Percentiles rank a stretch among this genome's conserved stretches.
Conservation (phyloP, 2,329 filamentous ascomycete genomes). For the Epichloe hybrida region DNA sequence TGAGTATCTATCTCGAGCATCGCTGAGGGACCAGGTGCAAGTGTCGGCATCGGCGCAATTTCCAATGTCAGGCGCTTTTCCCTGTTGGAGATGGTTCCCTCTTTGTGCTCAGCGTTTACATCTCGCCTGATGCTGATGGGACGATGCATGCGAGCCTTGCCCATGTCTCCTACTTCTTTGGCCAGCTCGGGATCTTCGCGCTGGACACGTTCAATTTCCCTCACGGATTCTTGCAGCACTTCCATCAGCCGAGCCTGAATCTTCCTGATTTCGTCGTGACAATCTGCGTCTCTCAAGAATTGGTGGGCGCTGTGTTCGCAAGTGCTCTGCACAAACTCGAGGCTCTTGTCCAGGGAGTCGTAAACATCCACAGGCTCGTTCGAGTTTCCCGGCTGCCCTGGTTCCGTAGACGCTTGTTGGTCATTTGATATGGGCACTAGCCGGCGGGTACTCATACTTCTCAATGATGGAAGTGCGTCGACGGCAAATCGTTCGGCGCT, state of each 20-base stretch:
- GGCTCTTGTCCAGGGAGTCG: conserved; percentile 61
- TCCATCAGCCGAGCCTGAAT: conserved; percentile 52
- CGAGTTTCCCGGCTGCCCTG: neutral
- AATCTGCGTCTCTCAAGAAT: conserved; percentile 78
- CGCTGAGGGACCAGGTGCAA: conserved; percentile 8
- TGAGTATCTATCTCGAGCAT: conserved; percentile 21
- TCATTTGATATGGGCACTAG: conserved; percentile 16
- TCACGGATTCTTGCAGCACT: conserved; percentile 46
- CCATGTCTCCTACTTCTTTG: conserved; percentile 23
- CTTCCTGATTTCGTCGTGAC: conserved; percentile 58
- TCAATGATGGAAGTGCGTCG: conserved; percentile 24
- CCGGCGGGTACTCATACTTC: conserved; percentile 26
- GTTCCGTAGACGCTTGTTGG: conserved; percentile 9
- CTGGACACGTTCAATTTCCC: conserved; percentile 43
- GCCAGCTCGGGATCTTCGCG: conserved; percentile 36
- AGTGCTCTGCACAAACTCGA: conserved; percentile 68
- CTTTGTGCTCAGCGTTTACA: conserved; percentile 17
- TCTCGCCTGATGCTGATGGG: conserved; percentile 40
- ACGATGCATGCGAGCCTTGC: conserved; percentile 34
- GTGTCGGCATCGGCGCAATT: conserved; percentile 4
- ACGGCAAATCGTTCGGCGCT: conserved; percentile 20
- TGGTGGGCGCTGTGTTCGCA: conserved; percentile 83
- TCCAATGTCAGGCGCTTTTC: conserved; percentile 13
- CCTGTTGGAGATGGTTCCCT: conserved; percentile 12
- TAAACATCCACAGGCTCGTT: conserved; percentile 35